These are phyloP conservation scores for Podaxis rugospora DNA, from an alignment of 768 basidiomycete species.

Conservation along the genomic window DNA sequence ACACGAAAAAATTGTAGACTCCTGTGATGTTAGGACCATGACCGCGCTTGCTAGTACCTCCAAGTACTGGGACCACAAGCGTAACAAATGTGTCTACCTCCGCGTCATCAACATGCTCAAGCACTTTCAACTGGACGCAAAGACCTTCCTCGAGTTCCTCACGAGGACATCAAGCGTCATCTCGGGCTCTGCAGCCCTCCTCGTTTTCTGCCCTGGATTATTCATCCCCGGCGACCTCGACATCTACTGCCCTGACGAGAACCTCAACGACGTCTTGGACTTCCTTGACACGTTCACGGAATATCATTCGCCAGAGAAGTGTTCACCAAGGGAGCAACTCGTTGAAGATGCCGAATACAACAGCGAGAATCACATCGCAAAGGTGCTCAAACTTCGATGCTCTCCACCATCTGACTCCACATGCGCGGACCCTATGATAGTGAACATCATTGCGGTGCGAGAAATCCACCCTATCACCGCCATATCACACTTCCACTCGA, in stretches of 20 bases:
- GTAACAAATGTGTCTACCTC: background rate
- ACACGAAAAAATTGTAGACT: conserved; percentile 3
- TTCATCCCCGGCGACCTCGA: conserved; percentile 10
- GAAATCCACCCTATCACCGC: background rate
- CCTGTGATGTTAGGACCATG: background rate
- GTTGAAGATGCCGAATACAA: background rate
- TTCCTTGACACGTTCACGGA: background rate
- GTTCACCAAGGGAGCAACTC: background rate
- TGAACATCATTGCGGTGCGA: conserved; percentile 7
- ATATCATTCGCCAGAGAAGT: background rate
- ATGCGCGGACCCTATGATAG: background rate
- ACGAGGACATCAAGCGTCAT: conserved; percentile 3
- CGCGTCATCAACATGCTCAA: background rate
- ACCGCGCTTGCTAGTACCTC: background rate
- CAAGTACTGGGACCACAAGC: conserved; percentile 4
- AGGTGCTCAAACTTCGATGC: conserved; percentile 2
- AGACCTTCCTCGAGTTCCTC: background rate
- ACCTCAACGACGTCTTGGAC: background rate
- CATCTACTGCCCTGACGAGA: conserved; percentile 6
- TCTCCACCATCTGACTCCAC: background rate
- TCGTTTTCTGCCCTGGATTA: conserved; percentile 5
- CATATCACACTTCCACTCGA: conserved; percentile 10
- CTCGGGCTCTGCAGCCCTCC: conserved; percentile 8
- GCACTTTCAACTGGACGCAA: conserved; percentile 1
- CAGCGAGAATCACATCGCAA: background rate